These are phyloP conservation scores for Thinopyrum elongatum DNA, from an alignment of 176 grass and related monocot genomes.

Conservation along the genomic window DNA sequence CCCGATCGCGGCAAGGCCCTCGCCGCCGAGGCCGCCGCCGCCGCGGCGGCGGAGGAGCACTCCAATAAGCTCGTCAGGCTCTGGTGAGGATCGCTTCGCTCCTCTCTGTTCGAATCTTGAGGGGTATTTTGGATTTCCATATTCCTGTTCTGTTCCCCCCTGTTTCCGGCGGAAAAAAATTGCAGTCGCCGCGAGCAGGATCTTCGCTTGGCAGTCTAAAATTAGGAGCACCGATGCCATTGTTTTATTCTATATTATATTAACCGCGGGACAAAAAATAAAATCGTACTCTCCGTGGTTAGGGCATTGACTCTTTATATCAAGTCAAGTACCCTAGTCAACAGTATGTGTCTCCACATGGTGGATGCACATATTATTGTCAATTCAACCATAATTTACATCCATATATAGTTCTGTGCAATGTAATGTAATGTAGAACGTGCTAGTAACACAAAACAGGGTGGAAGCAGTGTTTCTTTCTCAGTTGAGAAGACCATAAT, in stretches of 20 bases:
- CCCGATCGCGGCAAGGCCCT: conserved; percentile 59
- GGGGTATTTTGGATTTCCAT: background rate
- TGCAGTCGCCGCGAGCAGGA: background rate
- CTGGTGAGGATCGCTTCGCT: conserved; percentile 37
- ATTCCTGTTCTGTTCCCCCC: background rate
- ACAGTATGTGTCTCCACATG: background rate
- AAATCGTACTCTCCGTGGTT: background rate
- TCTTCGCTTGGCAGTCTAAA: background rate
- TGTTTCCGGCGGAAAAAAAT: conserved; percentile 19
- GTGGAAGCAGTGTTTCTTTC: background rate
- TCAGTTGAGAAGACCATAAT: background rate
- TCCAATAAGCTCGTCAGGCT: conserved; percentile 57
- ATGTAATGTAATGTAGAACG: background rate
- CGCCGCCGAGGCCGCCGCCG: conserved; percentile 49
- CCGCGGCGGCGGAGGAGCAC: conserved; percentile 65
- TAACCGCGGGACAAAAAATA: background rate
- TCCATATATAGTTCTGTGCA: background rate
- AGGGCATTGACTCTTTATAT: background rate
- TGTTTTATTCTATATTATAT: background rate
- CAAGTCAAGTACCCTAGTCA: background rate
- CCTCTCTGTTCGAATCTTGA: background rate
- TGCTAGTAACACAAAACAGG: background rate
- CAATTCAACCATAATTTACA: conserved; percentile 5
- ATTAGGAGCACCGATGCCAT: background rate
- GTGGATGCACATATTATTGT: background rate